Percentiles rank a stretch among this genome's conserved stretches.
These are phyloP conservation scores for Epicoccum nigrum DNA, from an alignment of 2,329 filamentous ascomycete species.

Conservation along the genomic window DNA sequence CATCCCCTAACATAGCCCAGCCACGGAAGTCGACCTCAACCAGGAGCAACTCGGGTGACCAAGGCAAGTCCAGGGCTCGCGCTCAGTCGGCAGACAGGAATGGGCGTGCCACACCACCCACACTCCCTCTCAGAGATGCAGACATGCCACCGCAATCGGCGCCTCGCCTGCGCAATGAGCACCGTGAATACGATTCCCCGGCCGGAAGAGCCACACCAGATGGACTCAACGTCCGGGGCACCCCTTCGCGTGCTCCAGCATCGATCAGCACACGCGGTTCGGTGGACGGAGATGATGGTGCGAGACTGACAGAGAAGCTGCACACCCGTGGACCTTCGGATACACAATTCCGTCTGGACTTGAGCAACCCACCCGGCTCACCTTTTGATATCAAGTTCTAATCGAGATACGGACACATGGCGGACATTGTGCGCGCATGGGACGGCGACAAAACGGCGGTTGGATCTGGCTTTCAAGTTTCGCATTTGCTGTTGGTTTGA, in stretches of 20 bases:
- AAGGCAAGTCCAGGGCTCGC: slow-evolving; percentile 34
- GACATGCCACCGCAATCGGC: slow-evolving; percentile 19
- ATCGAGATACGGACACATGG: slow-evolving; percentile 18
- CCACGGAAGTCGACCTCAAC: slow-evolving; percentile 33
- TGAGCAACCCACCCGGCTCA: slow-evolving; percentile 45
- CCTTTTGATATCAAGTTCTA: slow-evolving; percentile 49
- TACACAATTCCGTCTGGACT: slow-evolving; percentile 42
- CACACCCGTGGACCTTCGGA: slow-evolving; percentile 41
- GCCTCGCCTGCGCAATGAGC: slow-evolving; percentile 25
- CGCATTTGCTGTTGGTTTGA: slow-evolving; percentile 34
- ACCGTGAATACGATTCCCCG: slow-evolving; percentile 35
- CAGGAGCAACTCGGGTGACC: slow-evolving; percentile 41
- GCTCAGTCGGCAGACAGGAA: slow-evolving; percentile 42
- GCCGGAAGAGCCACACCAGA: slow-evolving; percentile 40
- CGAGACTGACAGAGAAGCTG: slow-evolving; percentile 44
- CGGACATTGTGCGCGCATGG: slow-evolving; percentile 26
- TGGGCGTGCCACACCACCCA: slow-evolving; percentile 41
- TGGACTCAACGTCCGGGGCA: slow-evolving; percentile 27
- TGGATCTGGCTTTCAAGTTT: slow-evolving; percentile 33
- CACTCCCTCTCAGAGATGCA: slow-evolving; percentile 21
- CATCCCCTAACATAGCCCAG: slow-evolving; percentile 32
- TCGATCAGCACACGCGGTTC: slow-evolving; percentile 31
- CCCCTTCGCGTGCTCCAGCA: slow-evolving; percentile 33
- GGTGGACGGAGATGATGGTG: slow-evolving; percentile 39
- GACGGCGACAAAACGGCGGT: slow-evolving; percentile 26